These are phyloP conservation scores for Favolaschia claudopus DNA, from an alignment of 768 basidiomycete species.

Conservation along the genomic window DNA sequence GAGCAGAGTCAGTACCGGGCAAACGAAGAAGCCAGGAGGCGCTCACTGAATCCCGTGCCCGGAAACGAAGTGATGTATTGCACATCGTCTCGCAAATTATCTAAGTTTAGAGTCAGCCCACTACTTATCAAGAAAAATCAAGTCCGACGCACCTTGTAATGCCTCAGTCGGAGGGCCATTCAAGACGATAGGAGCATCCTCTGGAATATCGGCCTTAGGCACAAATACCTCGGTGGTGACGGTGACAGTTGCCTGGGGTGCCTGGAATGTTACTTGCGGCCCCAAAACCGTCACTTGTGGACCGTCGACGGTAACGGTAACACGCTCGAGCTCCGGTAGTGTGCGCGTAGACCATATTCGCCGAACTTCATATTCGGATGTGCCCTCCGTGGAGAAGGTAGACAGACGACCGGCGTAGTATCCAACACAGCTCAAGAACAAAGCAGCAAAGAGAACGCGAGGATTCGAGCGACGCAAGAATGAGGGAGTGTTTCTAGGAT, in stretches of 20 bases:
- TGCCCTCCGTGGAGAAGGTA: not conserved
- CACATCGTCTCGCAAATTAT: conserved; percentile 52
- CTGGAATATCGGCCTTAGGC: not conserved
- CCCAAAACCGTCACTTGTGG: too few relatives aligned
- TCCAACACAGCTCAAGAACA: not conserved
- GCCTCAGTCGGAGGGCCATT: conserved; percentile 46
- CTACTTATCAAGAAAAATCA: not conserved
- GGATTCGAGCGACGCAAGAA: not conserved
- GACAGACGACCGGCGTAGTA: not conserved
- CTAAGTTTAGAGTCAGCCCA: conserved; percentile 27
- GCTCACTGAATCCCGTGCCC: conserved; percentile 52
- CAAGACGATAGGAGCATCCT: not conserved
- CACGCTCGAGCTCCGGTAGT: too few relatives aligned
- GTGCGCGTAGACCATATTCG: too few relatives aligned
- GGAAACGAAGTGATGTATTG: conserved; percentile 56
- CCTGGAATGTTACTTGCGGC: too few relatives aligned
- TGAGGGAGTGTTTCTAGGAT: too few relatives aligned
- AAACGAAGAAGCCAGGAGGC: too few relatives aligned
- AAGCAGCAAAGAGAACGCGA: not conserved
- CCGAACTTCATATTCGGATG: too few relatives aligned
- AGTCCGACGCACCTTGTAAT: conserved; percentile 41
- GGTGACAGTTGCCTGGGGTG: too few relatives aligned
- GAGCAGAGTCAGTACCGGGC: not conserved
- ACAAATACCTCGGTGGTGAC: not conserved
- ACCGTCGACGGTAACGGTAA: too few relatives aligned